Conservation (phyloP, 768 basidiomycete species). For the Termitomyces sp. region DNA sequence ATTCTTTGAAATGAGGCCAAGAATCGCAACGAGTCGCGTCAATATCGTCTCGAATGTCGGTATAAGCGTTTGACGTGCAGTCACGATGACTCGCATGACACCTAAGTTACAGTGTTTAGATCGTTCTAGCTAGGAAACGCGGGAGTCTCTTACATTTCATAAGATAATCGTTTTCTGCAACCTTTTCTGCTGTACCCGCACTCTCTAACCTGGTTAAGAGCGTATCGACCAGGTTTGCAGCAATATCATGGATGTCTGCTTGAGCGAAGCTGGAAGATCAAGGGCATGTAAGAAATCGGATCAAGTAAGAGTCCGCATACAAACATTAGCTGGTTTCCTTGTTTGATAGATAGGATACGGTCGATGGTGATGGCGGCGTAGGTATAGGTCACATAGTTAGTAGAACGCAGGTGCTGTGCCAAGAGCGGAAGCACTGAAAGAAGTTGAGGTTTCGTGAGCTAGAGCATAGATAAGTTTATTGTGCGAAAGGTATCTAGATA, state of each 20-base stretch:
- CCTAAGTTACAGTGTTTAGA: constrained; percentile 40
- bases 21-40: constrained; percentile 70
- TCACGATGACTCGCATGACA: constrained; percentile 89
- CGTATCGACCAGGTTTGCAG: constrained; percentile 64
- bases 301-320: constrained; percentile 19
- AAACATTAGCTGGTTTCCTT: constrained; percentile 67
- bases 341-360: constrained; percentile 86
- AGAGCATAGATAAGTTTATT: background rate
- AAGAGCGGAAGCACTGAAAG: constrained; percentile 87
- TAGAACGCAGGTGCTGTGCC: constrained; percentile 72
- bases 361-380: constrained; percentile 99
- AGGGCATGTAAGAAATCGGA: background rate
- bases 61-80: constrained; percentile 73
- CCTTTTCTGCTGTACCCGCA: constrained; percentile 80
- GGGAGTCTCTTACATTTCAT: constrained; percentile 77
- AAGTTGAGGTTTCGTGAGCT: constrained; percentile 93
- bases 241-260: constrained; percentile 80
- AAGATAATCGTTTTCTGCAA: constrained; percentile 95
- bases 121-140: background rate
- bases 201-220: constrained; percentile 77
- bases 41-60: constrained; percentile 64
- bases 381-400: constrained; percentile 90
- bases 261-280: constrained; percentile 64
- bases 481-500: background rate
- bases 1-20: constrained; percentile 88